Conservation (phyloP, 164 flowering plant genomes). For the Litsea cubeba region DNA sequence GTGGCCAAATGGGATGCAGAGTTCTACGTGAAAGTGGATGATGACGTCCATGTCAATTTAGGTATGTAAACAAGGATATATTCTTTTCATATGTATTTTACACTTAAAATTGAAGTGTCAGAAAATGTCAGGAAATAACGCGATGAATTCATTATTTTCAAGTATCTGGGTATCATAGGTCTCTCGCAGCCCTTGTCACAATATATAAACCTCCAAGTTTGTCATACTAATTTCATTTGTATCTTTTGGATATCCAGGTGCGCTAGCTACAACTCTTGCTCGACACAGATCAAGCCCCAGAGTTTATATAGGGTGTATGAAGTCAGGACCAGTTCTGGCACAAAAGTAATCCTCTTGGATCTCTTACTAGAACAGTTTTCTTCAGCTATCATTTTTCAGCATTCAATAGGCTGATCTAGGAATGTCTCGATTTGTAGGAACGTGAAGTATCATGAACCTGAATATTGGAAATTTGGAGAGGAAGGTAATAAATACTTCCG, state of each 20-base stretch:
- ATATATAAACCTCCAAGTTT: not conserved
- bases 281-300: conserved; percentile 79
- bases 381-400: not conserved
- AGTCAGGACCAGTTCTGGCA: conserved; percentile 88
- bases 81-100: not conserved
- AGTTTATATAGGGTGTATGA: conserved; percentile 90
- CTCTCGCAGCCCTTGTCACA: not conserved
- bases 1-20: conserved; percentile 94
- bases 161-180: not conserved
- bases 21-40: conserved; percentile 87
- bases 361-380: not conserved
- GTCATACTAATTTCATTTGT: not conserved
- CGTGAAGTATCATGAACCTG: conserved; percentile 85
- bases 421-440: conserved; percentile 29
- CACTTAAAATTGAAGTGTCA: not conserved
- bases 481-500: conserved; percentile 83
- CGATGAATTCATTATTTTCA: not conserved
- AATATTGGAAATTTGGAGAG: conserved; percentile 89
- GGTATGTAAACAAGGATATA: conserved; percentile 27
- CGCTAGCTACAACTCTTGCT: conserved; percentile 72
- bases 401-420: not conserved
- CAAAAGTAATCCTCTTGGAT: conserved; percentile 46
- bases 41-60: conserved; percentile 92
- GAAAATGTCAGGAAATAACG: not conserved
- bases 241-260: conserved; percentile 36